Evolutionary conservation across 1,139 yeast genomes (phyloP).

Genomic region (Wickerhamomyces sp.): DNA sequence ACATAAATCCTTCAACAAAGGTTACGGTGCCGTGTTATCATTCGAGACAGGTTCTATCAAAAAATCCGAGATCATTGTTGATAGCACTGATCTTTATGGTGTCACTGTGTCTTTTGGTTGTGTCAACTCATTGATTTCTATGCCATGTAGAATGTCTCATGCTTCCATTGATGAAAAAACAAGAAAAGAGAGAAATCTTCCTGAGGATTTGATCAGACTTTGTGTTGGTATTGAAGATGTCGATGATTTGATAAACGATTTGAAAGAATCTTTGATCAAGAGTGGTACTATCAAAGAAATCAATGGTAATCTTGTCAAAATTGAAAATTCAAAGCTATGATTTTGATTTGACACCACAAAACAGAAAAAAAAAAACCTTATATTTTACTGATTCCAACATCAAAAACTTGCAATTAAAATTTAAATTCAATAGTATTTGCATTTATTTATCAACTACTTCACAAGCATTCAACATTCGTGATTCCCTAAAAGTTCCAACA

Average conservation of each 20-base stretch:
- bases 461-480: too few relatives aligned
- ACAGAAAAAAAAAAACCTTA: neutral
- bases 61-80: constrained; percentile 69
- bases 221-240: constrained; percentile 66
- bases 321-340: constrained; percentile 15
- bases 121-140: constrained; percentile 82
- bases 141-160: constrained; percentile 95
- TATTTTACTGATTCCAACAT: neutral
- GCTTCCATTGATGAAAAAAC: constrained; percentile 91
- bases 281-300: constrained; percentile 43
- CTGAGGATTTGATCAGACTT: constrained; percentile 83
- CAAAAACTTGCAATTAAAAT: too few relatives aligned
- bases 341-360: too few relatives aligned
- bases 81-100: constrained; percentile 70
- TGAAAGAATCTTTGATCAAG: constrained; percentile 60
- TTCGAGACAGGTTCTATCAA: constrained; percentile 79
- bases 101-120: constrained; percentile 94
- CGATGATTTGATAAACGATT: constrained; percentile 60
- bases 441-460: too few relatives aligned
- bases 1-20: constrained; percentile 73
- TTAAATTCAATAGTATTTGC: too few relatives aligned
- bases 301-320: constrained; percentile 22
- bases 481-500: too few relatives aligned
- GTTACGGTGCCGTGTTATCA: constrained; percentile 85
- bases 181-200: constrained; percentile 81